Evolutionary conservation across 2,329 filamentous ascomycete species (phyloP).

Genomic region (Colletotrichum trifolii): DNA sequence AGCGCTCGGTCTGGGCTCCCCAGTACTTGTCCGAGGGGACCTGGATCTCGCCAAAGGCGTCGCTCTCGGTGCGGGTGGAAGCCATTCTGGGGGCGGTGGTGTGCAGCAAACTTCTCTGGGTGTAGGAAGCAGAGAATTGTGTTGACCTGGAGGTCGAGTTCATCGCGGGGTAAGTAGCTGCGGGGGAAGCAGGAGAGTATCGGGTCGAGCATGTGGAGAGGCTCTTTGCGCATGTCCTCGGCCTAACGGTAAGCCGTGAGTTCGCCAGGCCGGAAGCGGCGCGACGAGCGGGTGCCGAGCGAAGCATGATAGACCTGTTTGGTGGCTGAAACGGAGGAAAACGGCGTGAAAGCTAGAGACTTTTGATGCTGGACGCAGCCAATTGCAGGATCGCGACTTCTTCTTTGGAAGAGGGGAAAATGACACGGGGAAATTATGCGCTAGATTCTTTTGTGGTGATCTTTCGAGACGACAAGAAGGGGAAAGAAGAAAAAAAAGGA

Average conservation of each 20-base stretch:
- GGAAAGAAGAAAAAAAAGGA: conserved; percentile 16
- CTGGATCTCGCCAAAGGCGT: conserved; percentile 97
- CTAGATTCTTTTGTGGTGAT: conserved; percentile 2
- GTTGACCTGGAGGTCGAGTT: conserved; percentile 27
- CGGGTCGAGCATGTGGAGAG: conserved; percentile 36
- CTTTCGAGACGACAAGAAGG: conserved; percentile 1
- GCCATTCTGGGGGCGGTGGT: conserved; percentile 61
- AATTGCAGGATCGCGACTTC: conserved; percentile 17
- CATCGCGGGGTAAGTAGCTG: conserved; percentile 34
- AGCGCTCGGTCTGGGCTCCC: conserved; percentile 97
- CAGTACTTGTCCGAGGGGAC: conserved; percentile 95
- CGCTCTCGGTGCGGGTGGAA: conserved; percentile 83
- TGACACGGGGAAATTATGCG: background rate
- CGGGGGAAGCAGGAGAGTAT: conserved; percentile 24
- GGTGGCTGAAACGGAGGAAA: conserved; percentile 20
- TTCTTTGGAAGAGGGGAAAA: background rate
- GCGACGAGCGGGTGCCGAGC: conserved; percentile 34
- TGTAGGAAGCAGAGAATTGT: conserved; percentile 28
- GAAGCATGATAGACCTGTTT: conserved; percentile 29
- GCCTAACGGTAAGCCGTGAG: conserved; percentile 33
- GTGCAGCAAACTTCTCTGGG: conserved; percentile 53
- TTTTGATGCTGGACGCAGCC: conserved; percentile 9
- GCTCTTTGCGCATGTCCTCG: conserved; percentile 36
- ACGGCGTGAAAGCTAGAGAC: conserved; percentile 9
- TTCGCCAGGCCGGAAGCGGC: conserved; percentile 36